Evolutionary conservation across 2,329 filamentous ascomycete species (phyloP).

Genomic region (Paramyrothecium sp.): DNA sequence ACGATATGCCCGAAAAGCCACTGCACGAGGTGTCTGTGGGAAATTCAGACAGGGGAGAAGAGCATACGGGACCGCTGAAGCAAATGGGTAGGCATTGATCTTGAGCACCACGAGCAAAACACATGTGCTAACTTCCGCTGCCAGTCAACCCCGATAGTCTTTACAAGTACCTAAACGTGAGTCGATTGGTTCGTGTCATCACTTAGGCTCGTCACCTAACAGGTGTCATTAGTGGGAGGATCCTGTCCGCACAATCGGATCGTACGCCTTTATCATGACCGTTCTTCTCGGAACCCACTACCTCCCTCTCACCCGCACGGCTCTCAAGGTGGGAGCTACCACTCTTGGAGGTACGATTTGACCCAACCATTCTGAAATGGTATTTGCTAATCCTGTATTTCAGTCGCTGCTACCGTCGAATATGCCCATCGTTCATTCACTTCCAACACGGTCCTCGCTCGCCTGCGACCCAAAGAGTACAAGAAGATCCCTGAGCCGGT

Average conservation of each 20-base stretch:
- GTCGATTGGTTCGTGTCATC: neutral
- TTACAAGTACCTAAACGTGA: conserved; percentile 19
- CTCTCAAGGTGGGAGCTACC: conserved; percentile 10
- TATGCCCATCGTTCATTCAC: conserved; percentile 14
- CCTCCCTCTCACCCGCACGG: conserved; percentile 13
- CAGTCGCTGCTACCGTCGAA: conserved; percentile 13
- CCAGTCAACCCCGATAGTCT: conserved; percentile 17
- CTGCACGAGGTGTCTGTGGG: neutral
- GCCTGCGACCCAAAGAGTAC: conserved; percentile 15
- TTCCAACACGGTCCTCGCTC: conserved; percentile 12
- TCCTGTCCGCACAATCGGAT: conserved; percentile 15
- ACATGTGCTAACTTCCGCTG: neutral
- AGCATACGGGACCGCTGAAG: conserved; percentile 12
- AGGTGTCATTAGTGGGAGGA: conserved; percentile 14
- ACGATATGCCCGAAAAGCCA: neutral
- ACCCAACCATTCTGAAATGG: neutral
- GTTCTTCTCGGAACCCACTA: conserved; percentile 13
- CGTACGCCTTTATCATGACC: conserved; percentile 12
- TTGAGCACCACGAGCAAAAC: neutral
- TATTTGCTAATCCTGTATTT: neutral
- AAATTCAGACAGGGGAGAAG: neutral
- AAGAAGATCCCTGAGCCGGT: conserved; percentile 15
- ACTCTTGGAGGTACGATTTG: conserved; percentile 13
- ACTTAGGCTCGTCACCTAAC: neutral
- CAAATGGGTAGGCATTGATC: conserved; percentile 5